A percentile compares a stretch with the other conserved stretches of the same genome.
Evolutionary conservation across 768 basidiomycete species (phyloP).

Genomic region (Agaricus sinodeliciosus): DNA sequence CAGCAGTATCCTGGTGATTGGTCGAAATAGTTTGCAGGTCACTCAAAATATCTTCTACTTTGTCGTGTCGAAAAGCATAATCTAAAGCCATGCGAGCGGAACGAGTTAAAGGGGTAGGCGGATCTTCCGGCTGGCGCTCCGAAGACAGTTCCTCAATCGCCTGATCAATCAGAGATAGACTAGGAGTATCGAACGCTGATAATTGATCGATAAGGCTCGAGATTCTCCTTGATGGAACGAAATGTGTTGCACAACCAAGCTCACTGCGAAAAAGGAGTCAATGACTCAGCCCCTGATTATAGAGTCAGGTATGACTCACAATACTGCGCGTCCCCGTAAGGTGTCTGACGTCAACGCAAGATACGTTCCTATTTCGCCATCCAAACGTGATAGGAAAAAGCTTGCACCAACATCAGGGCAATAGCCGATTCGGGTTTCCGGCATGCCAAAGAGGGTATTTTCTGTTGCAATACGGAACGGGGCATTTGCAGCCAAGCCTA

Average conservation of each 20-base stretch:
- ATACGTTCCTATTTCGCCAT: constrained; percentile 93
- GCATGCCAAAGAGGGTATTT: constrained; percentile 90
- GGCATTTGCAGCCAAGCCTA: constrained; percentile 79
- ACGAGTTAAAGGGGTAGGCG: constrained; percentile 48
- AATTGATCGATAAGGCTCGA: constrained; percentile 67
- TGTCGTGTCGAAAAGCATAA: constrained; percentile 60
- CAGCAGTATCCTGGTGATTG: constrained; percentile 31
- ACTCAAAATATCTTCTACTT: constrained; percentile 65
- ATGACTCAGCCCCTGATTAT: constrained; percentile 5
- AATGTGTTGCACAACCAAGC: constrained; percentile 92
- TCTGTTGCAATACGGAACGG: constrained; percentile 92
- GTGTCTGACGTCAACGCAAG: constrained; percentile 76
- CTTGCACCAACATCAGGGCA: constrained; percentile 91
- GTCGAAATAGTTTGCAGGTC: constrained; percentile 44
- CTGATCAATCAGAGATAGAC: constrained; percentile 32
- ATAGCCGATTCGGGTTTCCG: constrained; percentile 90
- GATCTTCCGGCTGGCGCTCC: constrained; percentile 55
- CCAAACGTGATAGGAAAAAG: constrained; percentile 82
- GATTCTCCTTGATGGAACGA: constrained; percentile 69
- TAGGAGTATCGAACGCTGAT: constrained; percentile 44
- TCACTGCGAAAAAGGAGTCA: constrained; percentile 45
- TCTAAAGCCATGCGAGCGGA: constrained; percentile 74
- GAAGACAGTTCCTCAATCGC: constrained; percentile 71
- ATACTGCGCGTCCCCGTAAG: constrained; percentile 74
- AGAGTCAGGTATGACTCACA: constrained; percentile 46